Conservation (phyloP, 73 alveolate species). For the Paramecium octaurelia region DNA sequence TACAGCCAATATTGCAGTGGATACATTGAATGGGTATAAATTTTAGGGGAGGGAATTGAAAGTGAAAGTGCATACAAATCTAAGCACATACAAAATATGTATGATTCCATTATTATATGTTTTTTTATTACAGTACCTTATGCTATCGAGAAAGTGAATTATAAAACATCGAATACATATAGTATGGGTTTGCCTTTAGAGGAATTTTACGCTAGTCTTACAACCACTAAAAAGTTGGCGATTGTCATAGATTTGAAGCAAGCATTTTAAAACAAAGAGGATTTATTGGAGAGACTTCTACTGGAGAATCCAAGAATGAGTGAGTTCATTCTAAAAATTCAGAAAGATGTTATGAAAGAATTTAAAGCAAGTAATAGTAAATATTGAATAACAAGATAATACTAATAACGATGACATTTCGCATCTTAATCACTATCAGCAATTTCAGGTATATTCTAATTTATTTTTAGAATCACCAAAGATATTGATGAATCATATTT, state of each 20-base stretch:
- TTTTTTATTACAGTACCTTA: constrained; percentile 19
- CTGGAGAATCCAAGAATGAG: neutral
- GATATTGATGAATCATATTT: neutral
- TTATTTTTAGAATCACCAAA: neutral
- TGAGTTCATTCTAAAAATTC: neutral
- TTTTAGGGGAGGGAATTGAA: constrained; percentile 9
- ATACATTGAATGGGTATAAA: constrained; percentile 5
- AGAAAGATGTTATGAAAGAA: constrained; percentile 7
- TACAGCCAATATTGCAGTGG: constrained; percentile 1
- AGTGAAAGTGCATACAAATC: neutral
- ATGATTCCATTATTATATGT: neutral
- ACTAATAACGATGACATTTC: neutral
- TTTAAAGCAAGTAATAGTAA: neutral
- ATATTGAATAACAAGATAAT: neutral
- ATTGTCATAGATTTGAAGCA: neutral
- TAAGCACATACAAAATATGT: neutral
- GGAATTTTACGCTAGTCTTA: constrained; percentile 4
- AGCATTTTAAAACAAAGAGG: neutral
- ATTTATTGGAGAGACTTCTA: neutral
- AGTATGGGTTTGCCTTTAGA: neutral
- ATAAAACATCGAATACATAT: constrained; percentile 43
- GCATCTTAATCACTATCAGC: neutral
- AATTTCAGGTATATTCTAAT: neutral
- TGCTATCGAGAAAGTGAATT: constrained; percentile 38
- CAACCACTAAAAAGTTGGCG: neutral